Percentiles rank a stretch among this genome's conserved stretches.
Evolutionary conservation across 2,329 filamentous ascomycete species (phyloP).

Genomic region (Talaromyces atroroseus): DNA sequence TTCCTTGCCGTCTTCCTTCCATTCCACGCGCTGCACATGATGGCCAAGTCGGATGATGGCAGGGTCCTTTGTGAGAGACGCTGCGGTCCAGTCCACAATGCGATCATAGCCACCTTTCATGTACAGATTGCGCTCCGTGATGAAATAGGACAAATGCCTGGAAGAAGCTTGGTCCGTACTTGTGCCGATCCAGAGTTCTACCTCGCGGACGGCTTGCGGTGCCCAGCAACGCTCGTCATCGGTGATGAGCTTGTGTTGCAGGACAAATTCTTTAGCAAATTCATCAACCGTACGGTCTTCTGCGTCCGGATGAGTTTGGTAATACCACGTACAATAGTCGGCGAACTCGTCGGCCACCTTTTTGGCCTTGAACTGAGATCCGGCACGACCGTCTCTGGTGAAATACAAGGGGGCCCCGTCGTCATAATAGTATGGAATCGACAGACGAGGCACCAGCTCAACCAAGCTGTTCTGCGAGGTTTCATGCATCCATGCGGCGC

Average conservation of each 20-base stretch:
- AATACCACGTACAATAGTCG: not conserved
- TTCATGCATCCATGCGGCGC: not conserved
- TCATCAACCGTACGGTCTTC: not conserved
- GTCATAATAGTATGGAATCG: not conserved
- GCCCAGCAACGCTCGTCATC: not conserved
- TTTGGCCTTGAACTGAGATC: not conserved
- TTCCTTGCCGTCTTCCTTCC: not conserved
- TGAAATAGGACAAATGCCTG: not conserved
- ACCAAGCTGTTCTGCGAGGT: not conserved
- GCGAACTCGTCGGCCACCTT: not conserved
- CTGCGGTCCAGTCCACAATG: not conserved
- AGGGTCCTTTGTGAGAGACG: not conserved
- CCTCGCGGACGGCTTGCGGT: not conserved
- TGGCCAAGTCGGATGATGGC: not conserved
- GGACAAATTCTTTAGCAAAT: not conserved
- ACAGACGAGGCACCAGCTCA: not conserved
- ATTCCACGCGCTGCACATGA: not conserved
- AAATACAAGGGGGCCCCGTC: not conserved
- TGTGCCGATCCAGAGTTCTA: not conserved
- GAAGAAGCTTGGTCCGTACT: not conserved
- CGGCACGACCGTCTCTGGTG: not conserved
- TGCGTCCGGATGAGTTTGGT: not conserved
- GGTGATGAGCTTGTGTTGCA: not conserved
- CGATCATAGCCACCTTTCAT: not conserved
- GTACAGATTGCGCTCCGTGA: not conserved